Evolutionary conservation across 306 rosid species (phyloP).

Genomic region (Cucumis hystrix): DNA sequence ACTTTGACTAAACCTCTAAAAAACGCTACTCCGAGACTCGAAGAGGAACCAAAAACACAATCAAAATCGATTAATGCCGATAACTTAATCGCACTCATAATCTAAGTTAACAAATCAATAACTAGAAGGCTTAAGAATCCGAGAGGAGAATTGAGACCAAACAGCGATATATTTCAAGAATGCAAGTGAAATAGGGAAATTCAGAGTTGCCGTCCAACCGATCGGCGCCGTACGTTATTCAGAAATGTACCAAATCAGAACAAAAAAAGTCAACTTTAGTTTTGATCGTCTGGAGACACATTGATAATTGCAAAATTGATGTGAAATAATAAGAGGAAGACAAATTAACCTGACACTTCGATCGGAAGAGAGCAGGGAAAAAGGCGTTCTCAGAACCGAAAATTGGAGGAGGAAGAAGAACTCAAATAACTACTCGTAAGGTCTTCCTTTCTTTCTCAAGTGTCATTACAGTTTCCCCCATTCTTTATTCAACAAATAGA

Average conservation of each 20-base stretch:
- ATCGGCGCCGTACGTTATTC: neutral
- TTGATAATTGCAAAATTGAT: neutral
- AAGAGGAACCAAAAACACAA: neutral
- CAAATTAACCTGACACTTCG: neutral
- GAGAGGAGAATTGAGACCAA: neutral
- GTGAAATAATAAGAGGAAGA: neutral
- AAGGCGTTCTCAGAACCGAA: neutral
- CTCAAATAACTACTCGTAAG: neutral
- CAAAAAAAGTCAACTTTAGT: neutral
- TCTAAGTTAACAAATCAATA: neutral
- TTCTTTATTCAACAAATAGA: neutral
- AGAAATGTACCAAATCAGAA: neutral
- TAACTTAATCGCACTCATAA: neutral
- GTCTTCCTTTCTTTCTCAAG: neutral
- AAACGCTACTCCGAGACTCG: neutral
- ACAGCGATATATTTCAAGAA: neutral
- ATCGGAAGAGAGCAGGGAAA: neutral
- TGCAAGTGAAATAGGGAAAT: neutral
- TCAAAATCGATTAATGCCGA: neutral
- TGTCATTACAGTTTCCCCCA: neutral
- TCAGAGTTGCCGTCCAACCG: neutral
- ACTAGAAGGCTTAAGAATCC: neutral
- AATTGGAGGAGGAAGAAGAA: neutral
- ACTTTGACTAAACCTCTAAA: neutral
- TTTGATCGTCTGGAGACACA: neutral